Conservation (phyloP, 352 stramenopile genomes). For the Pythium utonaiense region DNA sequence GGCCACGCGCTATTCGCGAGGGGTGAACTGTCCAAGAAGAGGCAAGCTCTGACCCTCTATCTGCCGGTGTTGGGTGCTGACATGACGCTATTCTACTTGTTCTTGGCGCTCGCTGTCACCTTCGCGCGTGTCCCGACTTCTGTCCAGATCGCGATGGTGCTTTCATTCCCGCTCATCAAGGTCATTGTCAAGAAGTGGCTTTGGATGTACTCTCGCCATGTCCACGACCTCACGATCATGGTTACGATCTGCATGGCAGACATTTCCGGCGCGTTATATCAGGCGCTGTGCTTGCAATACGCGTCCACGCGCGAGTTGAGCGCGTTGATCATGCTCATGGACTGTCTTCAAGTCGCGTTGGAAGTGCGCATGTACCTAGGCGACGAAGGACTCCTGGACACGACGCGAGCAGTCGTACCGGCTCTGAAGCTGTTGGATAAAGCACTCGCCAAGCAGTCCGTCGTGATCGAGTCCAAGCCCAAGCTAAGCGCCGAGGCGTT, state of each 20-base stretch:
- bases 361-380: slow-evolving; percentile 15
- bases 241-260: slow-evolving; percentile 20
- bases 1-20: slow-evolving; percentile 10
- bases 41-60: slow-evolving; percentile 7
- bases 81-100: slow-evolving; percentile 18
- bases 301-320: neutral
- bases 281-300: slow-evolving; percentile 16
- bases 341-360: neutral
- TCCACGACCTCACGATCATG: slow-evolving; percentile 18
- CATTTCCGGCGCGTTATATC: slow-evolving; percentile 15
- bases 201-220: slow-evolving; percentile 6
- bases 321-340: slow-evolving; percentile 9
- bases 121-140: slow-evolving; percentile 1
- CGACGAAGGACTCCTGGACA: slow-evolving; percentile 1
- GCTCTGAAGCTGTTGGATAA: neutral
- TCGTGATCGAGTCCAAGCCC: neutral
- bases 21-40: slow-evolving; percentile 1
- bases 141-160: slow-evolving; percentile 7
- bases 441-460: neutral
- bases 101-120: slow-evolving; percentile 8
- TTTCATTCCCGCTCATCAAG: slow-evolving; percentile 12
- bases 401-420: neutral
- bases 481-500: neutral
- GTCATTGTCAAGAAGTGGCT: slow-evolving; percentile 5
- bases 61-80: slow-evolving; percentile 14